Percentiles rank a stretch among this genome's conserved stretches.
These are phyloP conservation scores for Populus hybrid DNA, from an alignment of 441 rosid species.

Conservation along the genomic window DNA sequence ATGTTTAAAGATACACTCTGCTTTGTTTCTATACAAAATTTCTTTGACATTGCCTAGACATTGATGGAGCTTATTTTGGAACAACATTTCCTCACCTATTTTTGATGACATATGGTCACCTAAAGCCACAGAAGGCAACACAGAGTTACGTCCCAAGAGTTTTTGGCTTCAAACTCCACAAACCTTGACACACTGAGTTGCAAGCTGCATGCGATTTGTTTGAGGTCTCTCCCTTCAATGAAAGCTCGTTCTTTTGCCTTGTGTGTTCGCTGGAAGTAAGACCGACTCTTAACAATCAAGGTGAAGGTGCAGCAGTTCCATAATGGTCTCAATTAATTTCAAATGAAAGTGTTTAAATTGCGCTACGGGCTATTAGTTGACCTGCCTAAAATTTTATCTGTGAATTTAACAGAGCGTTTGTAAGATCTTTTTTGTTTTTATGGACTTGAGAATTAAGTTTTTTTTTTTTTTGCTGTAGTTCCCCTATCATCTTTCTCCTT, in stretches of 20 bases:
- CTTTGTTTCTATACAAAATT: conserved; percentile 7
- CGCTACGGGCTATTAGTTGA: conserved; percentile 20
- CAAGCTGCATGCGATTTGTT: conserved; percentile 7
- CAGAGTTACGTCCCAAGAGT: conserved; percentile 83
- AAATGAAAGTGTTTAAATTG: conserved; percentile 25
- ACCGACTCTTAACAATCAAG: conserved; percentile 15
- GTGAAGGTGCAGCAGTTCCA: conserved; percentile 21
- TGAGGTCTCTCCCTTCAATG: conserved; percentile 5
- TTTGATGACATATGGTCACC: conserved; percentile 82
- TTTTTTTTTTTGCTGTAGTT: conserved; percentile 6
- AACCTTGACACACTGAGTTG: conserved; percentile 36
- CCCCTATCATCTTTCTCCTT: neutral
- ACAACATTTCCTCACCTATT: conserved; percentile 91
- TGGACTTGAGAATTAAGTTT: conserved; percentile 22
- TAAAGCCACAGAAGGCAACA: conserved; percentile 77
- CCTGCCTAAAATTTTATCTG: conserved; percentile 17
- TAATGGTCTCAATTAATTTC: conserved; percentile 13
- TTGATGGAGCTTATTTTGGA: conserved; percentile 95
- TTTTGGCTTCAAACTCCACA: conserved; percentile 92
- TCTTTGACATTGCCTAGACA: conserved; percentile 57
- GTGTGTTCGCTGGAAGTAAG: conserved; percentile 6
- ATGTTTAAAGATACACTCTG: neutral
- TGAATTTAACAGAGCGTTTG: conserved; percentile 31
- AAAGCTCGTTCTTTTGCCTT: neutral
- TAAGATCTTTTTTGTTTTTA: conserved; percentile 23